Conservation (phyloP, 768 basidiomycete species). For the Boletus rubescentipes region DNA sequence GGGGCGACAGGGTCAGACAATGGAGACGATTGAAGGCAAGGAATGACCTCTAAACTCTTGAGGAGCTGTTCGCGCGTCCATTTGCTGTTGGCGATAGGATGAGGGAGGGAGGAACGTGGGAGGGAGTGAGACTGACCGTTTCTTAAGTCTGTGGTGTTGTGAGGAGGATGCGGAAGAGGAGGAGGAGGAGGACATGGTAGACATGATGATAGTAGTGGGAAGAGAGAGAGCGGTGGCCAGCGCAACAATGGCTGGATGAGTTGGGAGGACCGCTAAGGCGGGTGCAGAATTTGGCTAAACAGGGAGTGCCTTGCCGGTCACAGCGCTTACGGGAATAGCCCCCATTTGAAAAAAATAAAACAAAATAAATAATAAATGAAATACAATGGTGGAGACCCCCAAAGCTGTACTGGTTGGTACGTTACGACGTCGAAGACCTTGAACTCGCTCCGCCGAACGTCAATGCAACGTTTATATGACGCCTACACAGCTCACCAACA, state of each 20-base stretch:
- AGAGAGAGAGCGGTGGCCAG: conserved; percentile 39
- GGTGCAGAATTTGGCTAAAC: conserved; percentile 35
- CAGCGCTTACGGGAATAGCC: conserved; percentile 32
- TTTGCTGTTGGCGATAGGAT: conserved; percentile 30
- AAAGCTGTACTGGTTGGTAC: no score
- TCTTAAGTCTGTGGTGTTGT: conserved; percentile 27
- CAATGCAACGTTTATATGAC: conserved; percentile 12
- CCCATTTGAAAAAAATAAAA: no score
- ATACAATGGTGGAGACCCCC: no score
- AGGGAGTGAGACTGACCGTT: conserved; percentile 30
- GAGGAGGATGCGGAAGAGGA: conserved; percentile 27
- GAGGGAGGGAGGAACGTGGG: conserved; percentile 18
- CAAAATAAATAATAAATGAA: no score
- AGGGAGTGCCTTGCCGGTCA: conserved; percentile 37
- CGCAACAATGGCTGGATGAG: conserved; percentile 42
- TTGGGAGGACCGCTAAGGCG: conserved; percentile 32
- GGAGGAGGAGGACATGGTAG: conserved; percentile 27
- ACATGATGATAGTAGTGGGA: conserved; percentile 41
- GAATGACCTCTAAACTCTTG: conserved; percentile 39
- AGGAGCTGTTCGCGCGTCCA: conserved; percentile 40
- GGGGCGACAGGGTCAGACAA: conserved; percentile 20
- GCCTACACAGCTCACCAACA: conserved; percentile 18
- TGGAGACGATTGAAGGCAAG: conserved; percentile 1
- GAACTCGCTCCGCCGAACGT: conserved; percentile 1
- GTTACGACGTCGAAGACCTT: no score